Evolutionary conservation across 2,329 filamentous ascomycete species (phyloP).

Genomic region (Pseudogymnoascus sp.): DNA sequence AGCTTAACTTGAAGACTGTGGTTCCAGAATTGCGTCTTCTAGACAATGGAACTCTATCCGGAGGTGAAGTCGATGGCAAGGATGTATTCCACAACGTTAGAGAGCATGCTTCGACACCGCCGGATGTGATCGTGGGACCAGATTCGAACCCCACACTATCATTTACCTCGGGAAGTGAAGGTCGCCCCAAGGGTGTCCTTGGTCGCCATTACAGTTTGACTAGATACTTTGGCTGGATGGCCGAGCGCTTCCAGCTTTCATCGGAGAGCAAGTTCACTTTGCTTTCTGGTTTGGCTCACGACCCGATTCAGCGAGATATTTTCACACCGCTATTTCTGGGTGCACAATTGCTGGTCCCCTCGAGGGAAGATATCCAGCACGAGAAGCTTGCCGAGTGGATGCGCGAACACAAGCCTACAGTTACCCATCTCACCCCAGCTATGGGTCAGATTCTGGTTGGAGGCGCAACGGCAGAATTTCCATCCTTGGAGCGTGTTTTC

Average conservation of each 20-base stretch:
- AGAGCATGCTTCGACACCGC: conserved; percentile 45
- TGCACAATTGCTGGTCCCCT: conserved; percentile 69
- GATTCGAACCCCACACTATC: conserved; percentile 72
- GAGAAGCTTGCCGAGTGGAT: conserved; percentile 88
- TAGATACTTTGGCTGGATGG: conserved; percentile 92
- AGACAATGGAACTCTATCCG: conserved; percentile 64
- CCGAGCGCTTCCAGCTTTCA: conserved; percentile 67
- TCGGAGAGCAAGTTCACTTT: conserved; percentile 71
- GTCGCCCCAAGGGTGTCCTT: conserved; percentile 76
- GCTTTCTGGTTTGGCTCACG: conserved; percentile 77
- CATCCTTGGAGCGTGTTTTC: conserved; percentile 69
- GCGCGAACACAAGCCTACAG: conserved; percentile 62
- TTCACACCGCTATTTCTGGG: conserved; percentile 87
- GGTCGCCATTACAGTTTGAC: conserved; percentile 81
- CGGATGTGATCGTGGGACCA: conserved; percentile 74
- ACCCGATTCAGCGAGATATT: conserved; percentile 66
- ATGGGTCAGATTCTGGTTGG: conserved; percentile 96
- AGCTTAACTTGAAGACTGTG: conserved; percentile 64
- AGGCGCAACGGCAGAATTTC: conserved; percentile 69
- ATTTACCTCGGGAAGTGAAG: conserved; percentile 70
- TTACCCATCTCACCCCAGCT: conserved; percentile 86
- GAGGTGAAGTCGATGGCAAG: conserved; percentile 56
- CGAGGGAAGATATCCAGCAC: conserved; percentile 76
- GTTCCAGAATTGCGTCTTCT: conserved; percentile 66
- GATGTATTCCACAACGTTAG: conserved; percentile 54